Evolutionary conservation across 768 basidiomycete species (phyloP).

Genomic region (Jaapia argillacea): DNA sequence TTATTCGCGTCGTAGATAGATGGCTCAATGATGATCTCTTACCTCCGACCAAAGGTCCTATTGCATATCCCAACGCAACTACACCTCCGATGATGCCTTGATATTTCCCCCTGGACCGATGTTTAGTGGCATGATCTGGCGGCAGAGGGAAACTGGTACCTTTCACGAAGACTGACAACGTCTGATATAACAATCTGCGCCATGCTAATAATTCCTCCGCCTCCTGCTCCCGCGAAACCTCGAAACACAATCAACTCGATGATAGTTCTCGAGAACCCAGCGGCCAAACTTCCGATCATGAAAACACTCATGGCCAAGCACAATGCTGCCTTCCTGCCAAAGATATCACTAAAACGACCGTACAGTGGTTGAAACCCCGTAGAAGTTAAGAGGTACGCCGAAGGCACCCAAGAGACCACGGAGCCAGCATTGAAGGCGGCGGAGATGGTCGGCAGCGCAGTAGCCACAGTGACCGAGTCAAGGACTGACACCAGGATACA

Average conservation of each 20-base stretch:
- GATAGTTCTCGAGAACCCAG: conserved; percentile 8
- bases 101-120: conserved; percentile 50
- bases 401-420: conserved; percentile 17
- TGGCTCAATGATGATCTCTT: no score
- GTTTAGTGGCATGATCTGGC: neutral
- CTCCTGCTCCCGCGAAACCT: conserved; percentile 8
- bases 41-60: conserved; percentile 64
- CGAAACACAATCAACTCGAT: conserved; percentile 7
- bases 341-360: conserved; percentile 12
- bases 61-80: conserved; percentile 49
- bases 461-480: conserved; percentile 68
- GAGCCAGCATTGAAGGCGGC: conserved; percentile 54
- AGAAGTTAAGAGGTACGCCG: conserved; percentile 12
- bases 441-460: conserved; percentile 65
- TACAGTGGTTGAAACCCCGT: conserved; percentile 13
- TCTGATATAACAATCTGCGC: conserved; percentile 60
- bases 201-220: conserved; percentile 18
- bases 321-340: conserved; percentile 8
- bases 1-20: no score
- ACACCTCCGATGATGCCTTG: conserved; percentile 63
- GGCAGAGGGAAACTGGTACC: conserved; percentile 37
- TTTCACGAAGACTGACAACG: conserved; percentile 48
- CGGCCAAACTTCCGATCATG: conserved; percentile 6
- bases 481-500: conserved; percentile 54
- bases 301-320: conserved; percentile 9